Evolutionary conservation across 2,329 filamentous ascomycete species (phyloP).

Genomic region (Fusarium sp.): DNA sequence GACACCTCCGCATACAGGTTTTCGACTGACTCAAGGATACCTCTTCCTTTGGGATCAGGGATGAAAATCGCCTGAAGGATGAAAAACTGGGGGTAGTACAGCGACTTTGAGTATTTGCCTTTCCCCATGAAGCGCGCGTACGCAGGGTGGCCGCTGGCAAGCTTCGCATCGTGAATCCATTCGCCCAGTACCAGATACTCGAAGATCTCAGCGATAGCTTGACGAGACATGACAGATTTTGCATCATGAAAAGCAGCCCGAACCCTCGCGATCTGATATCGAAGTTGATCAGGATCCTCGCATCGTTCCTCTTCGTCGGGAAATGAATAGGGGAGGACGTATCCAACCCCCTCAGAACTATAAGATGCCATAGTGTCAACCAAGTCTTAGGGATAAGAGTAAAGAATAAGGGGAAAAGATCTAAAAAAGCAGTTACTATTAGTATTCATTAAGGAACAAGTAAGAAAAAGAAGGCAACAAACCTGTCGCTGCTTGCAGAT

Average conservation of each 20-base stretch:
- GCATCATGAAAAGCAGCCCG: background rate
- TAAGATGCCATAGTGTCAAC: background rate
- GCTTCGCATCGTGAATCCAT: background rate
- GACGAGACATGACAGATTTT: background rate
- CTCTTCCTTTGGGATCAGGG: no score
- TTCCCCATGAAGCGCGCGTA: background rate
- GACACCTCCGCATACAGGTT: background rate
- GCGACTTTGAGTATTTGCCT: background rate
- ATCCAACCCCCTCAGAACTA: background rate
- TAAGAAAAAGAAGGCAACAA: no score
- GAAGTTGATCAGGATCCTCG: background rate
- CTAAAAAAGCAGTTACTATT: accelerated
- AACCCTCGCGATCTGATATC: background rate
- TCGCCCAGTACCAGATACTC: background rate
- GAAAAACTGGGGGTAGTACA: background rate
- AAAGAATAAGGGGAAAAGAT: background rate
- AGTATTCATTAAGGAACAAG: background rate
- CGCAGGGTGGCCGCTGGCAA: background rate
- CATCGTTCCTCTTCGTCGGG: background rate
- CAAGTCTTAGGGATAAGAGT: accelerated
- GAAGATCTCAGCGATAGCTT: background rate
- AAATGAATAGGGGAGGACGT: background rate
- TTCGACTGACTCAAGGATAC: background rate
- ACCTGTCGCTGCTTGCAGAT: background rate
- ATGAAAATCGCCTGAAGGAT: background rate